Percentiles rank a stretch among this genome's conserved stretches.
Evolutionary conservation across 116 monocot genomes (phyloP).

Genomic region (Thalassia testudinum): DNA sequence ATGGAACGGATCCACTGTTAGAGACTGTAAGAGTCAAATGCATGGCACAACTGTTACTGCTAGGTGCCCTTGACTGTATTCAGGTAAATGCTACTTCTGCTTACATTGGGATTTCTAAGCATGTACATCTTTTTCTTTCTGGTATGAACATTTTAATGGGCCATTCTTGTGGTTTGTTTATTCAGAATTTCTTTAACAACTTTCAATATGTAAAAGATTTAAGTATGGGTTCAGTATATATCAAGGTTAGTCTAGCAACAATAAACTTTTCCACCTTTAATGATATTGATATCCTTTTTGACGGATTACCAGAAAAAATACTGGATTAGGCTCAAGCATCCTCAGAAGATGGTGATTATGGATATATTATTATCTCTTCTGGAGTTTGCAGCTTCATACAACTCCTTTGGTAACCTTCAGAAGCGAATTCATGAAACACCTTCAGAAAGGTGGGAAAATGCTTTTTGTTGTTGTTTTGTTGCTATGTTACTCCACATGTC

Average conservation of each 20-base stretch:
- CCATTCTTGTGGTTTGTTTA: background rate
- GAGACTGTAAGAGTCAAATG: constrained; percentile 84
- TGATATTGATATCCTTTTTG: background rate
- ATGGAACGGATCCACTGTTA: constrained; percentile 41
- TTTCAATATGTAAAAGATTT: too few species aligned
- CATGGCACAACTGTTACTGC: constrained; percentile 74
- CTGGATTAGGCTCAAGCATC: constrained; percentile 66
- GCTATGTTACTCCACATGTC: too few species aligned
- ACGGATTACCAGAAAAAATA: constrained; percentile 46
- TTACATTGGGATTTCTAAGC: background rate
- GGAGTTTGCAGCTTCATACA: constrained; percentile 91
- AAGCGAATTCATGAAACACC: constrained; percentile 70
- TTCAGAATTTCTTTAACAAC: too few species aligned
- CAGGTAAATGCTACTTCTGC: constrained; percentile 33
- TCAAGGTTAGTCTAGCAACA: too few species aligned
- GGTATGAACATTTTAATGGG: background rate
- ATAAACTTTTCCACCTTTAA: too few species aligned
- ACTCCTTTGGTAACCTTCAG: constrained; percentile 84
- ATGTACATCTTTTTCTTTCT: background rate
- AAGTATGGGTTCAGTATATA: too few species aligned
- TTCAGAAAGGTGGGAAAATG: constrained; percentile 72
- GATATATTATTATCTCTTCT: constrained; percentile 81
- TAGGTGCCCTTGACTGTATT: constrained; percentile 82
- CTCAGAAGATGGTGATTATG: constrained; percentile 86
- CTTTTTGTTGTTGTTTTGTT: background rate